phyloP scores from a whole-genome alignment of 2,329 filamentous ascomycete genomes.

The Pyrenophora seminiperda region DNA sequence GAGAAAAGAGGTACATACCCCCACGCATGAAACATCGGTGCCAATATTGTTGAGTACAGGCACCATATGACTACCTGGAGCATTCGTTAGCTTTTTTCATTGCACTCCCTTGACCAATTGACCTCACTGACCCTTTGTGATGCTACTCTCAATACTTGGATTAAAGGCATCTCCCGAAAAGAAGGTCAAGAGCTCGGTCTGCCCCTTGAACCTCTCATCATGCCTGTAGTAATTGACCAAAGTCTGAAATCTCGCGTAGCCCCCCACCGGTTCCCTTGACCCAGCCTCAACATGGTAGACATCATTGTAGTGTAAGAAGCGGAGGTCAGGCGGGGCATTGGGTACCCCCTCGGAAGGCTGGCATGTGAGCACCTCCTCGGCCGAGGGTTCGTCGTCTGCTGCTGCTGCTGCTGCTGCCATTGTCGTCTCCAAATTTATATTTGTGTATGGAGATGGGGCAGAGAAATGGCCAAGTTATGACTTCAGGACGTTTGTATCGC shows the following conservation, averaged over 20 bases:
- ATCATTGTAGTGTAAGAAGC: constrained; percentile 91
- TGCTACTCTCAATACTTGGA: constrained; percentile 82
- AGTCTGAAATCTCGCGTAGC: constrained; percentile 79
- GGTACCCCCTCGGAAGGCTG: constrained; percentile 51
- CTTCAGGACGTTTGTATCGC: constrained; percentile 19
- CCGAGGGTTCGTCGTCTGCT: constrained; percentile 31
- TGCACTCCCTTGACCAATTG: too few relatives aligned
- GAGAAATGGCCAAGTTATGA: constrained; percentile 4
- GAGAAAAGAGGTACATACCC: constrained; percentile 64
- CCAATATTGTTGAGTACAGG: constrained; percentile 78
- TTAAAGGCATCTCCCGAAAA: constrained; percentile 96
- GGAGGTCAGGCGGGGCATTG: constrained; percentile 67
- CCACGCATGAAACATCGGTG: constrained; percentile 80
- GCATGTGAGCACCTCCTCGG: constrained; percentile 48
- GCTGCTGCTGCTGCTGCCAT: constrained; percentile 40
- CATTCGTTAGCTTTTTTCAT: not conserved
- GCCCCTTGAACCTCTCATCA: constrained; percentile 63
- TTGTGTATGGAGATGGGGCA: not conserved
- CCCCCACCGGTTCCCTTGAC: constrained; percentile 82
- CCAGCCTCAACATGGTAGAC: constrained; percentile 84
- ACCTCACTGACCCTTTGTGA: constrained; percentile 72
- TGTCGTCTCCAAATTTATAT: constrained; percentile 1
- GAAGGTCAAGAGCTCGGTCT: constrained; percentile 72
- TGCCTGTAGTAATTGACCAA: constrained; percentile 75
- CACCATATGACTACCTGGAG: constrained; percentile 78